Percentiles rank a stretch among this genome's conserved stretches.
Evolutionary conservation across 495 filamentous ascomycete species (phyloP).

Genomic region (Penicillium simplicissimum): DNA sequence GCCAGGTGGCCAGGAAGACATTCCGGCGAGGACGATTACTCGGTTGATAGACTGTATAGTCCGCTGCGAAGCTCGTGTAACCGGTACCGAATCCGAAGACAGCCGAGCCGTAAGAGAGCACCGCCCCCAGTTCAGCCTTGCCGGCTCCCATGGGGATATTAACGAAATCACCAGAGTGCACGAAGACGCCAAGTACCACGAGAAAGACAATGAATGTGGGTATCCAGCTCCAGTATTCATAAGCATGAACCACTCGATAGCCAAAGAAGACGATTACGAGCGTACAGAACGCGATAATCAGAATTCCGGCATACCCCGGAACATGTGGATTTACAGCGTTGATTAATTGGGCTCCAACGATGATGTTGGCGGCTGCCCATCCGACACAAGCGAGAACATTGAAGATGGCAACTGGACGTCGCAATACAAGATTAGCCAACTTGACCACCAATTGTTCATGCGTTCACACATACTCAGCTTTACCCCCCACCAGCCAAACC

Average conservation of each 20-base stretch:
- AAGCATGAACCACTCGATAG: slow-evolving; percentile 53
- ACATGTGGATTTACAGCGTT: slow-evolving; percentile 33
- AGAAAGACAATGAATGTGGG: slow-evolving; percentile 42
- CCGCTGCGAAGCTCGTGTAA: slow-evolving; percentile 23
- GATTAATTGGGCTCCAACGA: slow-evolving; percentile 23
- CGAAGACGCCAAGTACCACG: slow-evolving; percentile 52
- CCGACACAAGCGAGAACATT: slow-evolving; percentile 33
- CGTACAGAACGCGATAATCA: slow-evolving; percentile 51
- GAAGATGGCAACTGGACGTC: slow-evolving; percentile 43
- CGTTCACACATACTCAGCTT: slow-evolving; percentile 18
- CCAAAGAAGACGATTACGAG: slow-evolving; percentile 52
- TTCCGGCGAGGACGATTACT: slow-evolving; percentile 23
- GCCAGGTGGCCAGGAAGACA: slow-evolving; percentile 21
- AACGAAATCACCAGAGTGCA: slow-evolving; percentile 47
- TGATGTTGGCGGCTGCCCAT: slow-evolving; percentile 25
- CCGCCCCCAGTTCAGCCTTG: slow-evolving; percentile 42
- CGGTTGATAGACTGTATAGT: slow-evolving; percentile 26
- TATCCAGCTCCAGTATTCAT: slow-evolving; percentile 58
- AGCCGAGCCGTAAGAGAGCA: slow-evolving; percentile 21
- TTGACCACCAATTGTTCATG: slow-evolving; percentile 3
- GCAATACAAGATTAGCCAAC: slow-evolving; percentile 45
- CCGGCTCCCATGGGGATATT: slow-evolving; percentile 38
- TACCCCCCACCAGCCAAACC: slow-evolving; percentile 47
- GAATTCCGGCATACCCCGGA: slow-evolving; percentile 49
- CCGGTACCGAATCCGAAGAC: slow-evolving; percentile 27